A percentile compares a stretch with the other conserved stretches of the same genome.
Evolutionary conservation across 2,329 filamentous ascomycete genomes (phyloP).

Genomic region (Cadophora sp.): DNA sequence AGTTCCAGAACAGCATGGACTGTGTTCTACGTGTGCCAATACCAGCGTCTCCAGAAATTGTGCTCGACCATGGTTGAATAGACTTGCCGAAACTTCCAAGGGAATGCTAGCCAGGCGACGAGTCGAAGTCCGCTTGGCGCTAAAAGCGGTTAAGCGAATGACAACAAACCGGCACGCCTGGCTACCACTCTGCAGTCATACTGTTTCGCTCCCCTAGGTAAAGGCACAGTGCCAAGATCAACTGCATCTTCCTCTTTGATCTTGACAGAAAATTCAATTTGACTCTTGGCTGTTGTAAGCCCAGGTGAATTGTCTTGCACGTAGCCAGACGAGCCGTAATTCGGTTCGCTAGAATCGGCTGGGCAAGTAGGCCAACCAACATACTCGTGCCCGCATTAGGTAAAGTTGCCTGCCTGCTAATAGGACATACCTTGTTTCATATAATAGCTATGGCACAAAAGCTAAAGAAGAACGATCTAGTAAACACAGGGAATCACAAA

Average conservation of each 20-base stretch:
- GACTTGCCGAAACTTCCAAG: neutral
- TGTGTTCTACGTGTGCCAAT: neutral
- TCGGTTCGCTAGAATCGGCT: neutral
- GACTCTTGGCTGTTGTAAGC: neutral
- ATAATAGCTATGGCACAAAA: neutral
- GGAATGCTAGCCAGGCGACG: neutral
- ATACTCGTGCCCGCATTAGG: too few relatives aligned
- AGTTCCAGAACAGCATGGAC: neutral
- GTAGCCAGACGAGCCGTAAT: neutral
- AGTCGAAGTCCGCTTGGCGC: neutral
- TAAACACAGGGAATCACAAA: conserved; percentile 5
- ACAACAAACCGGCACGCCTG: neutral
- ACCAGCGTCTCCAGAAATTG: neutral
- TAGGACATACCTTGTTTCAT: too few relatives aligned
- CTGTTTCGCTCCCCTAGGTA: too few relatives aligned
- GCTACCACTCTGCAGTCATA: neutral
- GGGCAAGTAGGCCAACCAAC: neutral
- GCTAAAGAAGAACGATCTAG: neutral
- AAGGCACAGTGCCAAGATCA: too few relatives aligned
- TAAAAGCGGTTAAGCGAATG: neutral
- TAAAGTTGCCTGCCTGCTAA: too few relatives aligned
- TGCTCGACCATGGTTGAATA: neutral
- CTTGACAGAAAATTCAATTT: neutral
- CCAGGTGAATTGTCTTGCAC: neutral
- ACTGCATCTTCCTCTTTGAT: too few relatives aligned